Percentiles rank a stretch among this genome's conserved stretches.
Evolutionary conservation across 805 yeast genomes (phyloP).

Genomic region (Saturnispora bothae): DNA sequence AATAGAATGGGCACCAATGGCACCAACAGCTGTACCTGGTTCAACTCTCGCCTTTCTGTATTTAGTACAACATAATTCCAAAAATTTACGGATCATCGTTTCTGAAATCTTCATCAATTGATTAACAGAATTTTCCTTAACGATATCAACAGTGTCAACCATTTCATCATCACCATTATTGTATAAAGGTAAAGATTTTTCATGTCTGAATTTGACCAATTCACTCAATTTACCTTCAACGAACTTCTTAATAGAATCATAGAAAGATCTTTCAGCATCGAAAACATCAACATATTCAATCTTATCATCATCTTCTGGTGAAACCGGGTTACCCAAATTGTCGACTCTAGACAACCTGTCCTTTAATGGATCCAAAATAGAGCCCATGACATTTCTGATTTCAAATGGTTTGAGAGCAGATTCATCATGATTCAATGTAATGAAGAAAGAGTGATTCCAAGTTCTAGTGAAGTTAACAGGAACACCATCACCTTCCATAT

Average conservation of each 20-base stretch:
- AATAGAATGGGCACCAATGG: conserved; percentile 97
- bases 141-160: conserved; percentile 11
- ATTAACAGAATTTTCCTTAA: conserved; percentile 37
- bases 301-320: conserved; percentile 34
- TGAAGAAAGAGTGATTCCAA: conserved; percentile 83
- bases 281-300: conserved; percentile 67
- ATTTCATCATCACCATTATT: conserved; percentile 33
- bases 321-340: conserved; percentile 50
- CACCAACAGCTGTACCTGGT: conserved; percentile 99
- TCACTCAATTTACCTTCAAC: conserved; percentile 43
- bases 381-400: conserved; percentile 44
- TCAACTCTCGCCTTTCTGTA: conserved; percentile 87
- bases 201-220: conserved; percentile 48
- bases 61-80: conserved; percentile 68
- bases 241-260: conserved; percentile 62
- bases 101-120: conserved; percentile 62
- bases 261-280: conserved; percentile 83
- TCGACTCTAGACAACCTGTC: conserved; percentile 53
- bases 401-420: conserved; percentile 60
- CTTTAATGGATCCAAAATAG: conserved; percentile 52
- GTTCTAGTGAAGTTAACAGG: conserved; percentile 92
- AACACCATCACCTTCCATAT: conserved; percentile 97
- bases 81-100: conserved; percentile 49
- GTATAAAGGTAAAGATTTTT: conserved; percentile 31
- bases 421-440: conserved; percentile 51